A percentile compares a stretch with the other conserved stretches of the same genome.
phyloP scores from a whole-genome alignment of 768 basidiomycete species.

The Podaxis mareebaensis region DNA sequence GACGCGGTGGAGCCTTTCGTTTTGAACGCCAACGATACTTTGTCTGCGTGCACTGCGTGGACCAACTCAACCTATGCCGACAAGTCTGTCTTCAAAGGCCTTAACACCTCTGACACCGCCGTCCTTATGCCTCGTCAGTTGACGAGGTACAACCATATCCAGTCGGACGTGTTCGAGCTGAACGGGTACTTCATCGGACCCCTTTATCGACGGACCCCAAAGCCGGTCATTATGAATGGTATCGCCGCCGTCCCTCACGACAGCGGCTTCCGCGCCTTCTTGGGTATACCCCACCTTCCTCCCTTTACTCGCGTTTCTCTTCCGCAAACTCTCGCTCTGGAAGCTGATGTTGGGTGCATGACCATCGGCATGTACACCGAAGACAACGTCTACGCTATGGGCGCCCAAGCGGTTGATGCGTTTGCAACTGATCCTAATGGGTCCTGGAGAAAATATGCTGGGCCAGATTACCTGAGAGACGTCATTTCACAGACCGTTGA shows the following conservation, averaged over 20 bases:
- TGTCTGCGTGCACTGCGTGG: slow-evolving; percentile 22
- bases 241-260: slow-evolving; percentile 21
- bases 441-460: slow-evolving; percentile 21
- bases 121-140: slow-evolving; percentile 24
- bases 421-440: slow-evolving; percentile 21
- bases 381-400: slow-evolving; percentile 3
- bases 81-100: slow-evolving; percentile 14
- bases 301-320: slow-evolving; percentile 18
- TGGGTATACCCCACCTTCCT: slow-evolving; percentile 22
- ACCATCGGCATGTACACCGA: slow-evolving; percentile 24
- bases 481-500: slow-evolving; percentile 22
- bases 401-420: slow-evolving; percentile 5
- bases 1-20: background rate
- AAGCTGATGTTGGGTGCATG: background rate
- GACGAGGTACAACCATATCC: background rate
- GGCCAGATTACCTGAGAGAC: slow-evolving; percentile 23
- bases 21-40: slow-evolving; percentile 11
- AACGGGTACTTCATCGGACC: slow-evolving; percentile 22
- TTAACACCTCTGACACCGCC: slow-evolving; percentile 26
- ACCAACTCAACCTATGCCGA: slow-evolving; percentile 26
- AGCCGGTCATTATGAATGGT: slow-evolving; percentile 18
- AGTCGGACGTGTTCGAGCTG: slow-evolving; percentile 9
- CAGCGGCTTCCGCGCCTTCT: slow-evolving; percentile 19
- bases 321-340: slow-evolving; percentile 7
- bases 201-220: slow-evolving; percentile 1